Base-by-base conservation (phyloP, 148 eudicot species). In the Spergularia bocconei region DNA sequence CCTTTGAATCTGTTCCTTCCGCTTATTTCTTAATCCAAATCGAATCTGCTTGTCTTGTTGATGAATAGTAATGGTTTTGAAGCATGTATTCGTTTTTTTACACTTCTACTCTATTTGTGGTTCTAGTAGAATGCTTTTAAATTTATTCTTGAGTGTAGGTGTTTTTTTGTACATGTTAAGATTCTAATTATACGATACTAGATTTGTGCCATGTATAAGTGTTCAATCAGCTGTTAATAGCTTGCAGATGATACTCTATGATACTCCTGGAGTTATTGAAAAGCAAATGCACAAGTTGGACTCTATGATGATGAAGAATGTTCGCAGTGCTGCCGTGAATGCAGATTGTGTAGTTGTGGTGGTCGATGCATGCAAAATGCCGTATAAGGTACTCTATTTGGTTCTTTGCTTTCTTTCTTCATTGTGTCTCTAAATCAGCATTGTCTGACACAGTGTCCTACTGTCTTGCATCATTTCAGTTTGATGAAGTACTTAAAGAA, bases 291-390 rank as follows among this genome's bases (percentile, higher is more conserved):
- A 92, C 82, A 89, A 88, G 83, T 80, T 95, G 84, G 97, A 95
- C 81, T 61, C 93, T n/a, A 90, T 95, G 99, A 95, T 95, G 99
- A 95, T 95, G 97, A 90, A 89, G 80, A 95, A 92, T 86, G 99
- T 95, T 63, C 91, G 91, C 13, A 89, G 88, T 75, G 99, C 99
- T 71, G 86, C 96, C 16, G 69, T 85, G 25, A 87, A 88, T 86
- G 97, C 99, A 63, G 97, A 95, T 80, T 95, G 99, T 80, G 88
- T 95, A 36, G 59, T 95, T 72, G 87, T 95, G 55, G 99, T 95
- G 79, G 97, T 95, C 75, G 99, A 95, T 80, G 97, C 97, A 13
- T 84, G 88, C 82, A 90, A 87, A 84, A 76, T 81, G 75, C 94
- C 93, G 21, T 88, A 89, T 75, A 85, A 89, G 88, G 99, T 91